Base-by-base conservation (phyloP, 2,329 filamentous ascomycete genomes). In the Colletotrichum caudatum region DNA sequence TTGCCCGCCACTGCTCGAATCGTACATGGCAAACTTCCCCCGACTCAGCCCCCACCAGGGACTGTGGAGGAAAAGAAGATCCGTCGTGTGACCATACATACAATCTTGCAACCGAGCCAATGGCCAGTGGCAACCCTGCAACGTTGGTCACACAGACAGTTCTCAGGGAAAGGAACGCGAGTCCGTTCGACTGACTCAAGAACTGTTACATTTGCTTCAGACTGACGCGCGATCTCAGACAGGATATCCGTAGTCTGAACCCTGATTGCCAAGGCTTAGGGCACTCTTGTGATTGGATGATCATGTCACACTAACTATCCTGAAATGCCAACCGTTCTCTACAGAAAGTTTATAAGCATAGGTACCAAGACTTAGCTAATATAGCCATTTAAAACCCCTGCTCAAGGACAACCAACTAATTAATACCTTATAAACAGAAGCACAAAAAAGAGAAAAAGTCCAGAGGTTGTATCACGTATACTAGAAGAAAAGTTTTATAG, bases 31-130 rank as follows among this genome's bases (percentile, higher is more conserved):
- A 14, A 37, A 39, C 54, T 26, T 16, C 35, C 33, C 33, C 20
- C 12, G 11, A 20, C 23, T 39, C 16, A 7, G 39, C 41, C 33
- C 11, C 16, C 18, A 46, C 2, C 8, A 1, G 29, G 37, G 8
- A 33, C 23, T 39, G 16, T 60, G 8, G 39, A 8, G n/a, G 58
- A 11, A 37, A 61, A 61, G 41, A 61, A 61, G 41, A 23, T 35
- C 58, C 41, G 41, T 48, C 18, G 12, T 61, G 41, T 48, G n/a
- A 44, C 58, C 11, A 20, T 20, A 29, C 11, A 20, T 20, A 29
- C 18, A 48, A 23, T 23, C 26, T n/a, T 8, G 14, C 1, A 5
- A 29, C n/a, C 5, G 26, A 61, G 50, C 41, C 18, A 6, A 16
- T 29, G 29, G 29, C 29, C 5, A 3, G 11, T 35, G 12, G 16